phyloP scores from a whole-genome alignment of 495 filamentous ascomycete species.

The Pyronema domesticum region DNA sequence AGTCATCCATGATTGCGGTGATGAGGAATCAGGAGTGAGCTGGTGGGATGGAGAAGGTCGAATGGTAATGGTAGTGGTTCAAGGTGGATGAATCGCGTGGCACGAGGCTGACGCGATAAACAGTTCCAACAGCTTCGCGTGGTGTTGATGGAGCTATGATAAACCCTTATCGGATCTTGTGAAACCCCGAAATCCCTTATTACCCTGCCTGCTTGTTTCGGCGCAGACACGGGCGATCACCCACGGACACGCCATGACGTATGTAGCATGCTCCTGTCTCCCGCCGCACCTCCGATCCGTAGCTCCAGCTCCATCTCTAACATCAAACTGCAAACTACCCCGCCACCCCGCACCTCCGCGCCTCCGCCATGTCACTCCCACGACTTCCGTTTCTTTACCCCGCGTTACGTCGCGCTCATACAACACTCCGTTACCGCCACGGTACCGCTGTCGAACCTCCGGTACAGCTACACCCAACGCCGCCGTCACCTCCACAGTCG shows the following conservation, averaged over 20 bases:
- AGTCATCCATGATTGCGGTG: conserved; percentile 17
- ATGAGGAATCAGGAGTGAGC: not conserved
- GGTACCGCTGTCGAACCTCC: conserved; percentile 48
- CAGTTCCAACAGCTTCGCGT: too few species aligned
- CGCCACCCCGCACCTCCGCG: conserved; percentile 32
- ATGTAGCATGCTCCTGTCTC: not conserved
- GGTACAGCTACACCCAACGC: conserved; percentile 6
- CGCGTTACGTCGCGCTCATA: conserved; percentile 30
- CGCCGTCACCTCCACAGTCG: not conserved
- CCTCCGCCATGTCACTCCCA: conserved; percentile 42
- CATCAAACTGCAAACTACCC: conserved; percentile 30
- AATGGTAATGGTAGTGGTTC: too few species aligned
- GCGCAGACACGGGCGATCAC: too few species aligned
- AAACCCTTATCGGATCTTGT: too few species aligned
- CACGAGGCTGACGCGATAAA: too few species aligned
- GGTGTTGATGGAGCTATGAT: too few species aligned
- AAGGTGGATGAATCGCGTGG: too few species aligned
- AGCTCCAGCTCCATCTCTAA: conserved; percentile 31
- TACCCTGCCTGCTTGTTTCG: too few species aligned
- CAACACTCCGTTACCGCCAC: conserved; percentile 28
- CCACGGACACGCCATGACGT: too few species aligned
- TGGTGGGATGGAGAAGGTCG: too few species aligned
- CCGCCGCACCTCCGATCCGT: not conserved
- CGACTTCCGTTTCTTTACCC: conserved; percentile 62
- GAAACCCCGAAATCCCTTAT: too few species aligned